Evolutionary conservation across 306 rosid genomes (phyloP).

Genomic region (Acacia acuminata): DNA sequence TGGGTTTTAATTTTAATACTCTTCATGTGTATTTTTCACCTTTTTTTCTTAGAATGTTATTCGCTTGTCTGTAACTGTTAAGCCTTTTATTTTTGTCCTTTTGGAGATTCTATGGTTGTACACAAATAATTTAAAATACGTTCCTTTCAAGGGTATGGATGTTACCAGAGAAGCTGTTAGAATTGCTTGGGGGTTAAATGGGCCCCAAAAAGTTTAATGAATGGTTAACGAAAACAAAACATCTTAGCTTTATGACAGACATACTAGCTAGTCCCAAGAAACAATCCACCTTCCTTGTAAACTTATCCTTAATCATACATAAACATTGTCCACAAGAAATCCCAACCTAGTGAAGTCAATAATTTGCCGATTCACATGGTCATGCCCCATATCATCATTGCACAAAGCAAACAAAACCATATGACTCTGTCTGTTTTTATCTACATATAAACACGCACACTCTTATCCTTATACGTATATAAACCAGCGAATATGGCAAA

Average conservation of each 20-base stretch:
- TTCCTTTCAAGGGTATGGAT: background rate
- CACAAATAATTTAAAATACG: background rate
- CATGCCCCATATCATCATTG: constrained; percentile 29
- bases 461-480: background rate
- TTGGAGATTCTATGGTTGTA: background rate
- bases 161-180: background rate
- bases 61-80: background rate
- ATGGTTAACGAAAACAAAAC: background rate
- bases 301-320: constrained; percentile 1
- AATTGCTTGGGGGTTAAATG: constrained; percentile 16
- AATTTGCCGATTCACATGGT: background rate
- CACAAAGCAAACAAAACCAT: constrained; percentile 18
- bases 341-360: constrained; percentile 3
- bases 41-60: too few species aligned
- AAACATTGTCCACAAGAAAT: background rate
- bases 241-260: background rate
- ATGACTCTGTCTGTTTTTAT: constrained; percentile 21
- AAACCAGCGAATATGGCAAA: background rate
- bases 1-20: background rate
- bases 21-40: too few species aligned
- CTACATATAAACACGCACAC: background rate
- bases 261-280: background rate
- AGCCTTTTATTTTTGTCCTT: background rate
- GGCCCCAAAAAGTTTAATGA: constrained; percentile 19
- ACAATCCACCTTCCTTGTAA: constrained; percentile 21